Percentiles rank a stretch among this genome's conserved stretches.
Conservation (phyloP, 2,329 filamentous ascomycete species). For the Mollisia scopiformis region DNA sequence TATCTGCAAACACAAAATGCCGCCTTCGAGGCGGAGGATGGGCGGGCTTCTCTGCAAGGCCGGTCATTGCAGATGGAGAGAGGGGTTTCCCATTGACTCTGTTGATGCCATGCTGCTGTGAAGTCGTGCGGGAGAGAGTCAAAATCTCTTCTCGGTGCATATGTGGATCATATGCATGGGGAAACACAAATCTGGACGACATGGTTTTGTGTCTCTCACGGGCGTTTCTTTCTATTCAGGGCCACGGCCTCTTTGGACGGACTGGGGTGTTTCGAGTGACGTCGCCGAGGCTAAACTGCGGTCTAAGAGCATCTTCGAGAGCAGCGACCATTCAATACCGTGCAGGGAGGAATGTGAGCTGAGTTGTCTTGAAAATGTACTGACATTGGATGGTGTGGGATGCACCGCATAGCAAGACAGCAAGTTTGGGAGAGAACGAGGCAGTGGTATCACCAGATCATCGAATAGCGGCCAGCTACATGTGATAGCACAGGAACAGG, state of each 20-base stretch:
- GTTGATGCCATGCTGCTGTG: conserved; percentile 23
- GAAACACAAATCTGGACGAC: conserved; percentile 27
- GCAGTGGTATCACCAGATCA: conserved; percentile 4
- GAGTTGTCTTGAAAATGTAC: background rate
- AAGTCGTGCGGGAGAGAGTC: conserved; percentile 32
- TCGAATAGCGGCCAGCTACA: conserved; percentile 2
- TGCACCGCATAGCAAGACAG: background rate
- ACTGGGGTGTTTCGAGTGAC: conserved; percentile 21
- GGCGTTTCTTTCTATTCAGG: background rate
- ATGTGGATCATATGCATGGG: conserved; percentile 34
- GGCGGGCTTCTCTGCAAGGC: conserved; percentile 25
- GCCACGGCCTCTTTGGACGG: too few species aligned
- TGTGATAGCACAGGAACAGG: conserved; percentile 9
- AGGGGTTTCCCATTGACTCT: conserved; percentile 21
- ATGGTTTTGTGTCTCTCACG: conserved; percentile 22
- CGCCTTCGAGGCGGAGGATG: conserved; percentile 43
- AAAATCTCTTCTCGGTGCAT: conserved; percentile 34
- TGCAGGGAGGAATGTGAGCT: background rate
- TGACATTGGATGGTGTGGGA: conserved; percentile 2
- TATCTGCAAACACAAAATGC: conserved; percentile 66
- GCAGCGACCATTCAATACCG: background rate
- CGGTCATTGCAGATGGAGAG: conserved; percentile 20
- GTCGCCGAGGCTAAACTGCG: conserved; percentile 17
- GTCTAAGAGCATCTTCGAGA: conserved; percentile 10
- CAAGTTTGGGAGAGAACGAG: too few species aligned